Conservation (phyloP, 177 flowering plant genomes). For the Vitis hybrid region DNA sequence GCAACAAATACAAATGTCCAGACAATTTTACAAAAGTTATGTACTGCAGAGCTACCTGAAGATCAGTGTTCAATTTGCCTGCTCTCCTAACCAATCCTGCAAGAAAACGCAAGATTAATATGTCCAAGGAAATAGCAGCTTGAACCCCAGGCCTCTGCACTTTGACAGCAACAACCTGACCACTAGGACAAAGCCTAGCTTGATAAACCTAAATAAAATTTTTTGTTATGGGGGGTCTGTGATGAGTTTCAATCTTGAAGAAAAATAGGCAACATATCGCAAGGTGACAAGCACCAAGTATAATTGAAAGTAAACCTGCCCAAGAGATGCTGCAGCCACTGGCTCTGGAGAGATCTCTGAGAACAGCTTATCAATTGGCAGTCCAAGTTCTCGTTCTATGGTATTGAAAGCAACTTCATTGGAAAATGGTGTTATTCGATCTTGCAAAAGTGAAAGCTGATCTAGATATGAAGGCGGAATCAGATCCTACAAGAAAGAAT, state of each 20-base stretch:
- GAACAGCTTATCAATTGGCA: constrained; percentile 68
- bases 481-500: constrained; percentile 58
- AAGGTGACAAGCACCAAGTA: background rate
- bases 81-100: constrained; percentile 67
- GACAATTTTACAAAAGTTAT: background rate
- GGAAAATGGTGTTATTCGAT: constrained; percentile 88
- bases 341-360: constrained; percentile 90
- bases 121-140: constrained; percentile 90
- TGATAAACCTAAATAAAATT: constrained; percentile 63
- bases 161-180: constrained; percentile 88
- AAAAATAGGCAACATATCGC: background rate
- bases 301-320: constrained; percentile 60
- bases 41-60: constrained; percentile 56
- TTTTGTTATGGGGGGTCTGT: too few species aligned
- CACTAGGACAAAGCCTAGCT: constrained; percentile 72
- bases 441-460: constrained; percentile 93
- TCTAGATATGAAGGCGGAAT: constrained; percentile 87
- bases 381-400: constrained; percentile 81
- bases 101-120: constrained; percentile 71
- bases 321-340: constrained; percentile 96
- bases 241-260: background rate
- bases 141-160: constrained; percentile 98
- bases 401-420: constrained; percentile 70
- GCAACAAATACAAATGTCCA: background rate
- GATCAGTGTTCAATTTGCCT: constrained; percentile 90